Evolutionary conservation across 225 moss, liverwort and hornwort species (phyloP).

Genomic region (Ulota crispa): DNA sequence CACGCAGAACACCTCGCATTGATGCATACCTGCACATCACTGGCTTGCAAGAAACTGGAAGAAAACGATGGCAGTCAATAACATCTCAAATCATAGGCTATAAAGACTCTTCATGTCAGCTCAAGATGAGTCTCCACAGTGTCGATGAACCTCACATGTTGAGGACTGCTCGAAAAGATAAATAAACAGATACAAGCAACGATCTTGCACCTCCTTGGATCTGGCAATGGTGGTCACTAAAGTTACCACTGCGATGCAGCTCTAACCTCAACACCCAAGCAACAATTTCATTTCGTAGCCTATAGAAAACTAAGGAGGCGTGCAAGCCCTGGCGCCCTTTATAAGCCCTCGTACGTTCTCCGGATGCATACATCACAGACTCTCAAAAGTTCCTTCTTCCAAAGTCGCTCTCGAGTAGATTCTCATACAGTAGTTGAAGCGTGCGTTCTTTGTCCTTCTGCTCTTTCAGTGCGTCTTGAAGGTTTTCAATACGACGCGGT

Average conservation of each 20-base stretch:
- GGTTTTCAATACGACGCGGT: constrained; percentile 78
- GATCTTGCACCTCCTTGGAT: constrained; percentile 17
- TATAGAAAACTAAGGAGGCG: constrained; percentile 9
- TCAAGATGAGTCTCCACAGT: constrained; percentile 2
- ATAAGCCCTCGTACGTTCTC: constrained; percentile 6
- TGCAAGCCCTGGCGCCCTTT: constrained; percentile 4
- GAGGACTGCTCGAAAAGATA: constrained; percentile 20
- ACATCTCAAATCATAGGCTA: constrained; percentile 14
- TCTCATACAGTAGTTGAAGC: constrained; percentile 80
- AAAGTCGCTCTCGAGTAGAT: constrained; percentile 42
- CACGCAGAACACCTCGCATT: neutral
- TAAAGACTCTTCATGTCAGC: constrained; percentile 19
- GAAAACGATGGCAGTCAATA: constrained; percentile 16
- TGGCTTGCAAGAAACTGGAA: constrained; percentile 11
- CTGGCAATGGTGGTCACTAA: constrained; percentile 10
- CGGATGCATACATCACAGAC: neutral
- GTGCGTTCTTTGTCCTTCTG: constrained; percentile 77
- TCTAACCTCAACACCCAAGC: neutral
- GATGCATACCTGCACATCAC: constrained; percentile 25
- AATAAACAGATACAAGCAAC: constrained; percentile 21
- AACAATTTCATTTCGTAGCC: constrained; percentile 2
- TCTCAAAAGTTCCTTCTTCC: constrained; percentile 16
- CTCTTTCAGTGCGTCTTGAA: constrained; percentile 70
- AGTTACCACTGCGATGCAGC: constrained; percentile 18
- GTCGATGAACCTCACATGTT: neutral